phyloP scores from a whole-genome alignment of 176 grass and related monocot species.

The Ananas comosus region DNA sequence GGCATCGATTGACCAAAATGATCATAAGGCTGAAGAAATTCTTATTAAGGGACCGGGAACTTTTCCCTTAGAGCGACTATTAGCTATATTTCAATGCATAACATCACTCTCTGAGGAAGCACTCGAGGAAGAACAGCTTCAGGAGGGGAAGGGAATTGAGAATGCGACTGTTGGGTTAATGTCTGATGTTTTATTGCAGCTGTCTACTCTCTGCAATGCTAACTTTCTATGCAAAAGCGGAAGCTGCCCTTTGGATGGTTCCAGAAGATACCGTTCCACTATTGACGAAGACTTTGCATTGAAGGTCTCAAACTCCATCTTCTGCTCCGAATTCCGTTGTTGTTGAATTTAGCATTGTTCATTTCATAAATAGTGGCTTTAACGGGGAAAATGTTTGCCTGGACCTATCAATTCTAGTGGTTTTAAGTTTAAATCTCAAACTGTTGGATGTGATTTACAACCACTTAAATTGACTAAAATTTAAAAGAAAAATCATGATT shows the following conservation, averaged over 20 bases:
- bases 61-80: conserved; percentile 89
- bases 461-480: too few relatives aligned
- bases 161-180: conserved; percentile 43
- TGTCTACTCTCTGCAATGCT: conserved; percentile 95
- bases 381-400: neutral
- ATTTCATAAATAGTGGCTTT: conserved; percentile 26
- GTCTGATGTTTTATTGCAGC: conserved; percentile 78
- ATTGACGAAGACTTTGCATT: conserved; percentile 93
- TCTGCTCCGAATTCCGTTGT: neutral
- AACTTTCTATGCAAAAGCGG: conserved; percentile 79
- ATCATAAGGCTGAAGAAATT: conserved; percentile 60
- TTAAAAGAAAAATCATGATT: too few relatives aligned
- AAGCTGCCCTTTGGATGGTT: conserved; percentile 80
- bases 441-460: too few relatives aligned
- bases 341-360: conserved; percentile 1
- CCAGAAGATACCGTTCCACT: conserved; percentile 67
- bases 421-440: too few relatives aligned
- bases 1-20: conserved; percentile 44
- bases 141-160: conserved; percentile 17
- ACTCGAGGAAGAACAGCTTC: conserved; percentile 36
- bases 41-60: conserved; percentile 84
- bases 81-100: conserved; percentile 96
- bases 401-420: too few relatives aligned
- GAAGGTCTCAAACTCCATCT: conserved; percentile 45
- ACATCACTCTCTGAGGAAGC: conserved; percentile 65